Evolutionary conservation across 1,284 basidiomycete species (phyloP).

Genomic region (Cutaneotrichosporon dermatis): DNA sequence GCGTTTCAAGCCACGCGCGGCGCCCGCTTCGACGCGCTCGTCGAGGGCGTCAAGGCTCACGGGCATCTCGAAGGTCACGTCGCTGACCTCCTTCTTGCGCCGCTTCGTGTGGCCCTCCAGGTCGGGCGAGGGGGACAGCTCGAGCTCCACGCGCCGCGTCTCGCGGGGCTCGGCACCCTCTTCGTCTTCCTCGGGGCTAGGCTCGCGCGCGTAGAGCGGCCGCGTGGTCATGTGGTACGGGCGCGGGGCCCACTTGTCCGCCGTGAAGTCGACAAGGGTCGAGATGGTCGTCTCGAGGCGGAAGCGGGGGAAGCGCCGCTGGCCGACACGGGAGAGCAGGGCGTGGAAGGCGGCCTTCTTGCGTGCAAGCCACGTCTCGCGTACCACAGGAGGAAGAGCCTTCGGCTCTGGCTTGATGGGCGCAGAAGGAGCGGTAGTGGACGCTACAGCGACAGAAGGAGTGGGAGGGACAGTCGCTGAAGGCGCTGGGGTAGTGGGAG

Average conservation of each 20-base stretch:
- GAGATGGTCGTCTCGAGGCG: conserved; percentile 22
- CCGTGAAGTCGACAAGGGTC: conserved; percentile 27
- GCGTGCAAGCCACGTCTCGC: conserved; percentile 19
- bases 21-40: conserved; percentile 39
- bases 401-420: neutral
- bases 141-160: conserved; percentile 8
- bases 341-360: conserved; percentile 25
- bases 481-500: neutral
- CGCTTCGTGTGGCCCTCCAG: conserved; percentile 10
- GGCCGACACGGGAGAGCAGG: conserved; percentile 24
- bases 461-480: neutral
- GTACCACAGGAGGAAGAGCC: conserved; percentile 11
- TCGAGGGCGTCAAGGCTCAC: conserved; percentile 41
- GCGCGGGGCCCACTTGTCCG: conserved; percentile 37
- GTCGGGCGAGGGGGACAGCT: conserved; percentile 16
- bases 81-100: conserved; percentile 23
- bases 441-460: neutral
- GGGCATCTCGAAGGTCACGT: conserved; percentile 44
- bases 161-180: neutral
- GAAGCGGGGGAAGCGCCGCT: conserved; percentile 27
- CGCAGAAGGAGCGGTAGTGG: neutral
- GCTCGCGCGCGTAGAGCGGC: conserved; percentile 30
- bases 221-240: conserved; percentile 42
- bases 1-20: conserved; percentile 8
- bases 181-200: conserved; percentile 15